Conservation (phyloP, 192 early-diverging fungal species). For the Helicostylum pulchrum region DNA sequence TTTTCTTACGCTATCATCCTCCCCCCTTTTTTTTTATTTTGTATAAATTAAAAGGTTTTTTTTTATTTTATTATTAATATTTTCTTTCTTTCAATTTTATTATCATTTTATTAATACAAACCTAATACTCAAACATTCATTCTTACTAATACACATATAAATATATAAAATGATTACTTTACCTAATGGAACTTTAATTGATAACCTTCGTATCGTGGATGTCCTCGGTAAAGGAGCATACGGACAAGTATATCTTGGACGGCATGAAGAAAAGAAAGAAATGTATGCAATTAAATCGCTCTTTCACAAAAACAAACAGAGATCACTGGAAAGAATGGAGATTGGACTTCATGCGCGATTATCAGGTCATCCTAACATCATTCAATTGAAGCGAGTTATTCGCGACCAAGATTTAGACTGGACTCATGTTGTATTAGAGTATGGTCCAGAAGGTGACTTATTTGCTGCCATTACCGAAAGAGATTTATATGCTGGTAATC, state of each 20-base stretch:
- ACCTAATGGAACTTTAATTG: conserved; percentile 14
- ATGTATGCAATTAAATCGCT: conserved; percentile 73
- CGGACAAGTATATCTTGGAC: conserved; percentile 70
- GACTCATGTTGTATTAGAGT: conserved; percentile 66
- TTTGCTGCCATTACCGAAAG: conserved; percentile 90
- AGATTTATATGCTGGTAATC: conserved; percentile 65
- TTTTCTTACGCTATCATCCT: too few relatives aligned
- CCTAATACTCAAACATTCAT: too few relatives aligned
- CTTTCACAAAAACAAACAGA: conserved; percentile 56
- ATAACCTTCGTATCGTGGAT: conserved; percentile 6
- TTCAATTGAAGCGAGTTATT: conserved; percentile 60
- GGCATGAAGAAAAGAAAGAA: conserved; percentile 49
- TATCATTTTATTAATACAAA: too few relatives aligned
- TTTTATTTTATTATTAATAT: too few relatives aligned
- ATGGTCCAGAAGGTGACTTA: conserved; percentile 87
- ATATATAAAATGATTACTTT: not conserved
- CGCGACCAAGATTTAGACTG: conserved; percentile 57
- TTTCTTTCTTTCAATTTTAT: too few relatives aligned
- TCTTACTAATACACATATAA: too few relatives aligned
- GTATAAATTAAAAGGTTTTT: too few relatives aligned
- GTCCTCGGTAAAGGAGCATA: conserved; percentile 70
- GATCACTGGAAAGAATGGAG: conserved; percentile 58
- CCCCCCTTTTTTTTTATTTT: too few relatives aligned
- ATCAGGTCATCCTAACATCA: conserved; percentile 66
- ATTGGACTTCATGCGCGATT: conserved; percentile 63